Evolutionary conservation across 2,329 filamentous ascomycete species (phyloP).

Genomic region (Aspergillaceae sp.): DNA sequence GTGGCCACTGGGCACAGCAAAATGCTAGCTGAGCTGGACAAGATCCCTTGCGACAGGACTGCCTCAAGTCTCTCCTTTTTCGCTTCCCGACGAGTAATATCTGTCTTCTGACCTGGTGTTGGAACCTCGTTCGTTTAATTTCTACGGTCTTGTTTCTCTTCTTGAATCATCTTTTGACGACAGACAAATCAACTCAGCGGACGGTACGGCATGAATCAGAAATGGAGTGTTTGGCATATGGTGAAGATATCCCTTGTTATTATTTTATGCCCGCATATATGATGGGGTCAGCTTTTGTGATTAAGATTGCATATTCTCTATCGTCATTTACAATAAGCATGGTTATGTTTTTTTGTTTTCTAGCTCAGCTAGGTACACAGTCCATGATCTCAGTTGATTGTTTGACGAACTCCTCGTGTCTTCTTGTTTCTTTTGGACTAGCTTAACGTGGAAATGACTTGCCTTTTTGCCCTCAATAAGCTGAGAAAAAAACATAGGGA

Average conservation of each 20-base stretch:
- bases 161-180: conserved; percentile 5
- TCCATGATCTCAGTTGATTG: conserved; percentile 3
- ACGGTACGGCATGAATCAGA: conserved; percentile 15
- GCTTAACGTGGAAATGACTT: conserved; percentile 6
- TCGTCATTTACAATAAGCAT: background rate
- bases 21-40: conserved; percentile 20
- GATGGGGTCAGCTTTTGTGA: background rate
- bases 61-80: conserved; percentile 6
- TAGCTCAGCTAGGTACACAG: conserved; percentile 8
- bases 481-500: too few species aligned
- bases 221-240: conserved; percentile 30
- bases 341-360: background rate
- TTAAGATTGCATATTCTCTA: background rate
- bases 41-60: background rate
- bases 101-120: conserved; percentile 29
- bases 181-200: conserved; percentile 12
- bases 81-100: conserved; percentile 15
- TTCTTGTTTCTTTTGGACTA: conserved; percentile 4
- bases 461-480: background rate
- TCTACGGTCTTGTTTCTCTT: conserved; percentile 16
- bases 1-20: conserved; percentile 36
- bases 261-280: conserved; percentile 11
- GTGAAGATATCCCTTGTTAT: conserved; percentile 20
- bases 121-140: conserved; percentile 13
- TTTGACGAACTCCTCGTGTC: conserved; percentile 2